Evolutionary conservation across 805 yeast genomes (phyloP), one percentile per base, ranked within the genome.

Genomic region (Schizosaccharomyces cryophilus): DNA sequence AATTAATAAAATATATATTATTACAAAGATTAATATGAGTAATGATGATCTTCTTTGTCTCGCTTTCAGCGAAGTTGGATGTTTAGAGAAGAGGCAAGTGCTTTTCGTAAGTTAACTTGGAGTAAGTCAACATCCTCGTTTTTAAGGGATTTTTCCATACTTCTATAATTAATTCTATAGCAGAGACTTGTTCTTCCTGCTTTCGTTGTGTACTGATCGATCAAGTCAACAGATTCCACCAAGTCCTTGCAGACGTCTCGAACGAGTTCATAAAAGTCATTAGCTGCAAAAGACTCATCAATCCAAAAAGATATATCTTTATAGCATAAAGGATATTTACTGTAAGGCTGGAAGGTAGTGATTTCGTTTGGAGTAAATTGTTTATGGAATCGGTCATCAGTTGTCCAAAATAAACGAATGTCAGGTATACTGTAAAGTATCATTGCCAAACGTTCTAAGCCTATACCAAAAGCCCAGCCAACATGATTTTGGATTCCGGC

Each of bases 401-500:
- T 66, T 0, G 95, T 78, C 98, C 98, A 93, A 71, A 93, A 87
- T 58, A 90, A 73, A 64, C 98, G 77, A 64, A 93, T 93, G 69
- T 93, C 98, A 1, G 97, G 97, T 58, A 93, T 84, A 26, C 94
- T 96, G 73, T 89, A 93, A 60, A 93, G 74, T 21, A 93, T 74
- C 98, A 93, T 93, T 45, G 98, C 97, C 62, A 90, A 80, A 68
- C 98, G 78, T 70, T 93, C 98, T 60, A 93, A 75, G 0, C 98
- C 98, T 60, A 93, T 77, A 21, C 98, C 98, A 73, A 93, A 93
- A 1, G 98, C 98, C 97, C 98, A 93, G 2, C 96, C 94, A 56
- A 90, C 76, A 63, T 80, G 77, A 55, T 74, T 68, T 19, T 72
- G 68, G 60, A 83, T 74, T 0, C 87, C 94, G 0, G 96, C 79